Percentiles rank a stretch among this genome's conserved stretches.
Evolutionary conservation across 2,329 filamentous ascomycete genomes (phyloP).

Genomic region (Tolypocladium tundrense): DNA sequence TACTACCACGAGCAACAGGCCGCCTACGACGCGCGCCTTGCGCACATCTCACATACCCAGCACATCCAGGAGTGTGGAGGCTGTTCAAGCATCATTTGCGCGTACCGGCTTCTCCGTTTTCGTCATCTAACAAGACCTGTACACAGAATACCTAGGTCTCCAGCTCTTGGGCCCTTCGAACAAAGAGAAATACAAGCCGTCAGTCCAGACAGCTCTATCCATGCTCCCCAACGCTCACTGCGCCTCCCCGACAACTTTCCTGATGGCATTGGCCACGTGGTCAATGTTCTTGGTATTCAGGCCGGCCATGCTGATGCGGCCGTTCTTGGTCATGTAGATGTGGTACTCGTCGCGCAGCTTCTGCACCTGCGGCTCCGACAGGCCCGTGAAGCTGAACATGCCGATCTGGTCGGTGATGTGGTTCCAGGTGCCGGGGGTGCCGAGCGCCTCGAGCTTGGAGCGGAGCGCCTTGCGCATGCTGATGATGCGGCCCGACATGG

Average conservation of each 20-base stretch:
- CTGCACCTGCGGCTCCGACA: constrained; percentile 62
- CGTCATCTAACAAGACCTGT: not conserved
- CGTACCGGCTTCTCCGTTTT: not conserved
- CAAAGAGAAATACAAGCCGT: not conserved
- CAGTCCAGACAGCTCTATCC: not conserved
- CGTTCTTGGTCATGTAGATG: constrained; percentile 95
- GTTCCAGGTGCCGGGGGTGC: constrained; percentile 85
- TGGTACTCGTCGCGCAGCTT: constrained; percentile 61
- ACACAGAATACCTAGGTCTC: constrained; percentile 1
- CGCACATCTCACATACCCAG: too few relatives aligned
- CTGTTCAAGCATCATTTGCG: not conserved
- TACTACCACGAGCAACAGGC: too few relatives aligned
- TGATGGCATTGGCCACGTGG: constrained; percentile 82
- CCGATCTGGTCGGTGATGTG: constrained; percentile 98
- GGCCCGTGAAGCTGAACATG: constrained; percentile 94
- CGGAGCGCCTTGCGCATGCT: constrained; percentile 76
- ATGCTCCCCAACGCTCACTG: constrained; percentile 6
- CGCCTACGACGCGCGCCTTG: too few relatives aligned
- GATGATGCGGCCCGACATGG: constrained; percentile 93
- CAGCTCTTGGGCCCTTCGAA: constrained; percentile 4
- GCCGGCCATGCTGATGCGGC: constrained; percentile 97
- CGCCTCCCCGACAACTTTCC: constrained; percentile 57
- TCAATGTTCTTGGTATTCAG: constrained; percentile 86
- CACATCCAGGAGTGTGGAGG: too few relatives aligned
- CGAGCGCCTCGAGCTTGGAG: constrained; percentile 69